These are phyloP conservation scores for Fagopyrum homotropicum DNA, from an alignment of 148 eudicot genomes.

Conservation along the genomic window DNA sequence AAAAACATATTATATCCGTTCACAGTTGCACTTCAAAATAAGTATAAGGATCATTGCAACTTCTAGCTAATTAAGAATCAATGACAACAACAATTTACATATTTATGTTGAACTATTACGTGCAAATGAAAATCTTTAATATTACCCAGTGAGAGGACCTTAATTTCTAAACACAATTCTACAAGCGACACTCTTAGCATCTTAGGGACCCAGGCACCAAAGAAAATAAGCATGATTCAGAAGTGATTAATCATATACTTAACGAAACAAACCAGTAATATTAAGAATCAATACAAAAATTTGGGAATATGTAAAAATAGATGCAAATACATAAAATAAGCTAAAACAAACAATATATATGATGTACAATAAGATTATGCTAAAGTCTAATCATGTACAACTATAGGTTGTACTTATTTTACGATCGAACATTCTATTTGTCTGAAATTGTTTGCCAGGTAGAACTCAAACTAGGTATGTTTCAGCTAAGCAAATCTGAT, in stretches of 20 bases:
- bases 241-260: background rate
- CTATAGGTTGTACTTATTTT: too few species aligned
- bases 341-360: background rate
- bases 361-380: background rate
- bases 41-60: background rate
- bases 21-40: background rate
- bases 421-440: too few species aligned
- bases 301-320: background rate
- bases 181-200: constrained; percentile 93
- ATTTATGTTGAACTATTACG: constrained; percentile 22
- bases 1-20: background rate
- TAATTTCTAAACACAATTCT: constrained; percentile 87
- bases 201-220: constrained; percentile 65
- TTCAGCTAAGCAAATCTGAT: background rate
- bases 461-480: background rate
- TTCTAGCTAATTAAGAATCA: background rate
- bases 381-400: background rate
- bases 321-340: background rate
- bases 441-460: background rate
- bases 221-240: background rate
- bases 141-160: constrained; percentile 77
- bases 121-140: constrained; percentile 60
- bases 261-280: background rate
- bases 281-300: background rate
- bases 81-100: background rate